Evolutionary conservation across 768 basidiomycete species (phyloP), one percentile per base, ranked within the genome.

Genomic region (Boletus reticuloceps): DNA sequence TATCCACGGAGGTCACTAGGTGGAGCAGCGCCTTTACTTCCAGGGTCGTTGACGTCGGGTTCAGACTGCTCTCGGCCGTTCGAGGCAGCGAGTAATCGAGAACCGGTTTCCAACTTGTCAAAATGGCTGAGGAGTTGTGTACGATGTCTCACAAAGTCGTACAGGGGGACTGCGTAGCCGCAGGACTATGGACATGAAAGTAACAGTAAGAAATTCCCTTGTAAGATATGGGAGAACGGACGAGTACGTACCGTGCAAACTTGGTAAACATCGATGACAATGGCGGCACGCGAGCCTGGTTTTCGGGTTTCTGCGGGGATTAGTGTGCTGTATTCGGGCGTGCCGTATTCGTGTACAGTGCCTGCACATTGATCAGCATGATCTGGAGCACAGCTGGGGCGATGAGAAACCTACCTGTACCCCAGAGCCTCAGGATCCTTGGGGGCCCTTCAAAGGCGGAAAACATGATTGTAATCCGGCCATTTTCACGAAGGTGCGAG

Each of bases 141-240:
- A 19, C 86, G 82, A 55, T 85, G 80, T 14, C 72, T 71, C 46
- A 78, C 72, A 70, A 83, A 88, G 38, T 77, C 72, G 68, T 82
- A 87, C 58, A 79, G 74, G 6, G 86, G 86, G 36, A 88, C 82
- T 4, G 79, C 77, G 58, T 77, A 88, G 20, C 86, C 85, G 57
- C 86, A 89, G 7, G 84, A 84, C 86, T 88, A 20, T n/a, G n/a
- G n/a, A n/a, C n/a, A n/a, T n/a, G n/a, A n/a, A n/a, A n/a, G n/a
- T n/a, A n/a, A n/a, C n/a, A n/a, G 45, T 34, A 37, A 56, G 55
- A 13, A 32, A 37, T 8, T 16, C 9, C 11, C 5, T 39, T 6
- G 17, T 41, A 22, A 10, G 17, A 20, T 41, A 10, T 20, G 16
- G 6, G 29, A 6, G 11, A n/a, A 32, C 3, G 20, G 22, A 19